phyloP scores from a whole-genome alignment of 805 yeast genomes.

The Lipomyces yamadae region DNA sequence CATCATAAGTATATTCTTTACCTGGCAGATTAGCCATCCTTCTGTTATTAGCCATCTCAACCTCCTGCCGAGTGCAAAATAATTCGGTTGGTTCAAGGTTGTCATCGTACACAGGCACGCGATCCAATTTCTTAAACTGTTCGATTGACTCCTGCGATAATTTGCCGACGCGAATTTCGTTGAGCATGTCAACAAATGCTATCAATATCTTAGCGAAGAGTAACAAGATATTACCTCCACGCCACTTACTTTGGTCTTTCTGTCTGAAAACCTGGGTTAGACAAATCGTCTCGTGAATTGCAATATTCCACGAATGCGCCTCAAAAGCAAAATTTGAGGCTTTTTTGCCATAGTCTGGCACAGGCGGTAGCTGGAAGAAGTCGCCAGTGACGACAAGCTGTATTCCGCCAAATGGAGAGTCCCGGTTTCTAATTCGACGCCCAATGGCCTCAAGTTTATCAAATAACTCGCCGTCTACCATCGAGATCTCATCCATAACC shows the following conservation, averaged over 20 bases:
- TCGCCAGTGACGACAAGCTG: slow-evolving; percentile 93
- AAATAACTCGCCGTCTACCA: slow-evolving; percentile 82
- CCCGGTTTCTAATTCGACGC: slow-evolving; percentile 55
- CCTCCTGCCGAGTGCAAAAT: slow-evolving; percentile 85
- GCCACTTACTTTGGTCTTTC: slow-evolving; percentile 55
- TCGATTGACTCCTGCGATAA: slow-evolving; percentile 56
- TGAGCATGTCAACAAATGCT: slow-evolving; percentile 75
- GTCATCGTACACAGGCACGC: slow-evolving; percentile 61
- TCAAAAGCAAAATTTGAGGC: slow-evolving; percentile 71
- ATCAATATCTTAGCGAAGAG: not conserved
- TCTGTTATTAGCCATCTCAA: slow-evolving; percentile 69
- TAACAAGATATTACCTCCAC: not conserved
- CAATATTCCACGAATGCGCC: slow-evolving; percentile 67
- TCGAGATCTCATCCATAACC: slow-evolving; percentile 90
- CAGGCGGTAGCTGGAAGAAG: slow-evolving; percentile 95
- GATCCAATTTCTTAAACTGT: slow-evolving; percentile 58
- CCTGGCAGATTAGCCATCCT: slow-evolving; percentile 60
- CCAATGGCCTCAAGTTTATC: slow-evolving; percentile 78
- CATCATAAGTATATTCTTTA: slow-evolving; percentile 50
- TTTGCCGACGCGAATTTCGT: slow-evolving; percentile 76
- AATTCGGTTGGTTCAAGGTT: slow-evolving; percentile 89
- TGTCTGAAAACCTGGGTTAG: slow-evolving; percentile 87
- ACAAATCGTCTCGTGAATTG: slow-evolving; percentile 67
- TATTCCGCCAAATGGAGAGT: slow-evolving; percentile 88
- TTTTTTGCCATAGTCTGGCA: slow-evolving; percentile 50